These are phyloP conservation scores for Exserohilum rostratum DNA, from an alignment of 2,329 filamentous ascomycete species.

Conservation along the genomic window DNA sequence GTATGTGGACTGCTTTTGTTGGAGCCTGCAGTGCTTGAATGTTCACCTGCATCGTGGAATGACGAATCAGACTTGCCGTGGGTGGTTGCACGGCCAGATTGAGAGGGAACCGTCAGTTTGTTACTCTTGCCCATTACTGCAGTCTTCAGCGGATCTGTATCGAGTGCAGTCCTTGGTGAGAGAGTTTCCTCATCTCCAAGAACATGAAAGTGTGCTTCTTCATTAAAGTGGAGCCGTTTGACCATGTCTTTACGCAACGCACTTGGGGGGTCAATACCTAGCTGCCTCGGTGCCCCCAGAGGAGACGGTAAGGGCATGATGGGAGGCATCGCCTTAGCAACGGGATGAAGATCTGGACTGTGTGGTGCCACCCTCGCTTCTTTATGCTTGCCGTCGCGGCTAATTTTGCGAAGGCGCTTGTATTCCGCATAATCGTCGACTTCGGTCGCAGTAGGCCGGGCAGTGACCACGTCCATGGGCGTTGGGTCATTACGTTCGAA, in stretches of 20 bases:
- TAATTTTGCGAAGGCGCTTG: slow-evolving; percentile 48
- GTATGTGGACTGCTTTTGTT: slow-evolving; percentile 18
- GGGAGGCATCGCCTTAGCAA: slow-evolving; percentile 19
- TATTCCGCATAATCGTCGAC: slow-evolving; percentile 57
- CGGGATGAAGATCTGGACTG: neutral
- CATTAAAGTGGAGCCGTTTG: slow-evolving; percentile 16
- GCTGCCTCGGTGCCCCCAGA: neutral
- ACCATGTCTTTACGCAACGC: slow-evolving; percentile 12
- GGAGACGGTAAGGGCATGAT: slow-evolving; percentile 15
- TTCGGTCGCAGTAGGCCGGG: slow-evolving; percentile 52
- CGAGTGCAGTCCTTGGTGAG: slow-evolving; percentile 18
- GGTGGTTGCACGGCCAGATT: neutral
- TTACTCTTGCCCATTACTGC: neutral
- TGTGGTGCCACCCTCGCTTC: neutral
- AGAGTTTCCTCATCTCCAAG: neutral
- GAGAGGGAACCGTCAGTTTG: neutral
- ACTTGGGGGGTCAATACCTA: neutral
- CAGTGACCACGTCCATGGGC: slow-evolving; percentile 47
- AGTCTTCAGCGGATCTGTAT: slow-evolving; percentile 5
- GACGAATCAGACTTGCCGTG: neutral
- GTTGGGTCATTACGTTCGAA: slow-evolving; percentile 46
- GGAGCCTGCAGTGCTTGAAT: slow-evolving; percentile 8
- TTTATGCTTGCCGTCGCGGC: slow-evolving; percentile 23
- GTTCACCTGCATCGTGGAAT: neutral
- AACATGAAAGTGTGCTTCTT: slow-evolving; percentile 3